Evolutionary conservation across 2,329 filamentous ascomycete genomes (phyloP).

Genomic region (Fusarium cicatricum): DNA sequence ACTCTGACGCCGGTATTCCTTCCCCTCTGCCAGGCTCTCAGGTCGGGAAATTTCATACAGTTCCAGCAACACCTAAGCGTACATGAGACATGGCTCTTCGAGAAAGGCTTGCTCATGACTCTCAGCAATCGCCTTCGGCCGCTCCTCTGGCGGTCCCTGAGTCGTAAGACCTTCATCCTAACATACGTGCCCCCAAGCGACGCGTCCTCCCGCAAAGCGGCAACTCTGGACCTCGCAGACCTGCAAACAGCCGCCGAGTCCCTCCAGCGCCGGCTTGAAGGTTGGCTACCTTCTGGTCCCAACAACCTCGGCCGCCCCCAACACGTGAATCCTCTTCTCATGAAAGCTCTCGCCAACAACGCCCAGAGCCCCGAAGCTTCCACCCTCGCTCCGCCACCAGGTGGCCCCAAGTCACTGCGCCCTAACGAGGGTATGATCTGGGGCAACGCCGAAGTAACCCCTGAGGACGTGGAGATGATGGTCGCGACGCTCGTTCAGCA

Average conservation of each 20-base stretch:
- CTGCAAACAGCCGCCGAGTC: slow-evolving; percentile 70
- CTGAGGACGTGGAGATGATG: slow-evolving; percentile 77
- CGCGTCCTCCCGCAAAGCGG: slow-evolving; percentile 67
- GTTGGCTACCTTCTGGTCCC: slow-evolving; percentile 56
- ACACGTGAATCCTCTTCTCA: slow-evolving; percentile 59
- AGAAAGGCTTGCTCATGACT: slow-evolving; percentile 77
- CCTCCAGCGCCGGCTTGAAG: slow-evolving; percentile 70
- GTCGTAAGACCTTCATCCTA: slow-evolving; percentile 79
- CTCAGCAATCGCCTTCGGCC: slow-evolving; percentile 81
- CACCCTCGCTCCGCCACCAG: slow-evolving; percentile 58
- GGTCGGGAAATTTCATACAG: slow-evolving; percentile 74
- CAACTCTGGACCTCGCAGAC: slow-evolving; percentile 77
- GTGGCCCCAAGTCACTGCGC: slow-evolving; percentile 56
- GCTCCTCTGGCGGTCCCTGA: slow-evolving; percentile 83
- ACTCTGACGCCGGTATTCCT: slow-evolving; percentile 72
- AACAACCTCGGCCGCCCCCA: slow-evolving; percentile 48
- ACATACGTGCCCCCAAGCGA: slow-evolving; percentile 74
- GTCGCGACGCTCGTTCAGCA: slow-evolving; percentile 81
- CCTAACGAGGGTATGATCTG: slow-evolving; percentile 69
- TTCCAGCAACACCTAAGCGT: slow-evolving; percentile 75
- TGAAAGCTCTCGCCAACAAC: slow-evolving; percentile 61
- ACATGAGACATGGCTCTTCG: slow-evolving; percentile 77
- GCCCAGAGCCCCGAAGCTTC: slow-evolving; percentile 48
- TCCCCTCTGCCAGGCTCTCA: slow-evolving; percentile 77
- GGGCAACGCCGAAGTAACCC: slow-evolving; percentile 67